Conservation (phyloP, 1,284 basidiomycete genomes). For the Moniliella sp. region DNA sequence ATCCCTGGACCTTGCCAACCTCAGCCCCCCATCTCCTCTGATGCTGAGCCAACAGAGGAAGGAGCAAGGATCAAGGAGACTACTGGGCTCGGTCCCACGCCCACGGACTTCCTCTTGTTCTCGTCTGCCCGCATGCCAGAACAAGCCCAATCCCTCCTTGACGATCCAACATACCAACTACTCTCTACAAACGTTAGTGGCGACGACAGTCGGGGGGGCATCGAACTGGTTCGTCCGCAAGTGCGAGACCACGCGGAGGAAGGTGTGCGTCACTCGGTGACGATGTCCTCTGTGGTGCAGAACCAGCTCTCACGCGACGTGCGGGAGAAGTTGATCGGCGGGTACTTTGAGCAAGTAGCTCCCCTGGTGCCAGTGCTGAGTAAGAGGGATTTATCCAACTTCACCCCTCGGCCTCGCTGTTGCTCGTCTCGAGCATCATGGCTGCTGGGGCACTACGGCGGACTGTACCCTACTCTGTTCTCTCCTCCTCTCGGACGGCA, state of each 20-base stretch:
- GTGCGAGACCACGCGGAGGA: no score
- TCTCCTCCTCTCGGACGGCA: conserved; percentile 65
- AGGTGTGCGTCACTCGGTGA: no score
- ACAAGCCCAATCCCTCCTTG: conserved; percentile 64
- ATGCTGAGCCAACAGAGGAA: no score
- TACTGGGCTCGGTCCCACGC: conserved; percentile 60
- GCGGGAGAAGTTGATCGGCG: conserved; percentile 56
- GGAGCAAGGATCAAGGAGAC: no score
- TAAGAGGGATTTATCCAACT: conserved; percentile 57
- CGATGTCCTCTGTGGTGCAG: conserved; percentile 6
- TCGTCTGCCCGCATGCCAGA: conserved; percentile 58
- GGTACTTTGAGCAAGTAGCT: conserved; percentile 64
- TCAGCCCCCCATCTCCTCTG: no score
- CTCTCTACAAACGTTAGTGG: conserved; percentile 35
- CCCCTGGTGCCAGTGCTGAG: conserved; percentile 65
- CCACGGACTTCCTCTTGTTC: conserved; percentile 63
- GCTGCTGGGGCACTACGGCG: conserved; percentile 65
- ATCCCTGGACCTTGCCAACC: no score
- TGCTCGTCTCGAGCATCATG: conserved; percentile 81
- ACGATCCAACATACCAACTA: conserved; percentile 42
- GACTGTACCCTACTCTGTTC: conserved; percentile 56
- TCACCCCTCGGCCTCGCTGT: conserved; percentile 50
- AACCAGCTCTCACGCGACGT: conserved; percentile 19
- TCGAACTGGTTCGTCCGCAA: no score
- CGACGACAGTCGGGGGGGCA: conserved; percentile 1